phyloP scores from a whole-genome alignment of 2,329 filamentous ascomycete genomes.

The Neopestalotiopsis rosae region DNA sequence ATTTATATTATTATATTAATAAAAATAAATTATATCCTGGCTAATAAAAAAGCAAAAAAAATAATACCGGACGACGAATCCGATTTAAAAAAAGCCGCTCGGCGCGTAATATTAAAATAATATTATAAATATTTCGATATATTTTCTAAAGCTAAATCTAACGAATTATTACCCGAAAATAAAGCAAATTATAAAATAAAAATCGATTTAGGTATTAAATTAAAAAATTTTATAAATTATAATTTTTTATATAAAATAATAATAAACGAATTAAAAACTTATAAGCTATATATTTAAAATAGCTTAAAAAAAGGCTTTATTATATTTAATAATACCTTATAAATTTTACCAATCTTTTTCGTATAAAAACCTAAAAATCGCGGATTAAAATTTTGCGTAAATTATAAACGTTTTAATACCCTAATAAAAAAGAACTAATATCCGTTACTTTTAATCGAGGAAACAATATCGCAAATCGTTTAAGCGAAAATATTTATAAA shows the following conservation, averaged over 20 bases:
- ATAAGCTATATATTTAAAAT: slow-evolving; percentile 6
- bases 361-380: slow-evolving; percentile 4
- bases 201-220: not conserved
- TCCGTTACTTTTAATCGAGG: slow-evolving; percentile 13
- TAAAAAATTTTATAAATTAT: not conserved
- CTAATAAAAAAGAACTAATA: slow-evolving; percentile 10
- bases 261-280: not conserved
- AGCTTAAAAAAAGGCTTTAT: slow-evolving; percentile 15
- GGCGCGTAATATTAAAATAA: not conserved
- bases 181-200: not conserved
- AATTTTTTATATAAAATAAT: not conserved
- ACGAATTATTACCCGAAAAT: not conserved
- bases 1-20: not conserved
- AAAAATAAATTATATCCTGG: not conserved
- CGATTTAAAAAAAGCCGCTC: not conserved
- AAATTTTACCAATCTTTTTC: slow-evolving; percentile 6
- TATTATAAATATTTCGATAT: not conserved
- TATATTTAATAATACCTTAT: not conserved
- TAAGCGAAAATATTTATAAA: slow-evolving; percentile 18
- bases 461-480: slow-evolving; percentile 3
- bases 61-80: not conserved
- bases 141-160: not conserved
- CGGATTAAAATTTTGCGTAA: slow-evolving; percentile 12
- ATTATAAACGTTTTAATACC: slow-evolving; percentile 15
- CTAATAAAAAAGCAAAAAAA: not conserved